These are phyloP conservation scores for Plectosphaerella plurivora DNA, from an alignment of 2,329 filamentous ascomycete species.

Conservation along the genomic window DNA sequence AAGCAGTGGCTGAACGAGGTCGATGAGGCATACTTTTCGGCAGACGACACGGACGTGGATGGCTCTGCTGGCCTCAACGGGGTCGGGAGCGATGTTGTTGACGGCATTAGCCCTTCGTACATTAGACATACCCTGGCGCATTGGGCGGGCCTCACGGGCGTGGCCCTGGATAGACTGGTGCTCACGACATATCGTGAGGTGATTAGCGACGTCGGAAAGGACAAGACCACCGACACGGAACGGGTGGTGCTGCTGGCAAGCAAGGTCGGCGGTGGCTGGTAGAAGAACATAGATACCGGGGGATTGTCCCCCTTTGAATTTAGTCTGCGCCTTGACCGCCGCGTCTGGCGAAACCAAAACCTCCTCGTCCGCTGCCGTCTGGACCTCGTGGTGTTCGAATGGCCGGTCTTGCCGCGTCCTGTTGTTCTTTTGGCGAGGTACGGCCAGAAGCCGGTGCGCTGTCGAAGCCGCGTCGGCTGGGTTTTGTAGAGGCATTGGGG, in stretches of 20 bases:
- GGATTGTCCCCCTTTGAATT: conserved; percentile 14
- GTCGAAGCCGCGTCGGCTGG: conserved; percentile 43
- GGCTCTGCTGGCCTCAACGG: conserved; percentile 18
- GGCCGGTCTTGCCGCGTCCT: conserved; percentile 63
- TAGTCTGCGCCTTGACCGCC: conserved; percentile 46
- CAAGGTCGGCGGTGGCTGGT: conserved; percentile 94
- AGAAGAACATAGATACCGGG: conserved; percentile 21
- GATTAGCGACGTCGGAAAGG: conserved; percentile 90
- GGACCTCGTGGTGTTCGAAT: conserved; percentile 74
- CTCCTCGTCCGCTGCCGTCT: conserved; percentile 69
- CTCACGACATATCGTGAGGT: conserved; percentile 90
- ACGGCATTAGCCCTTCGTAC: conserved; percentile 61
- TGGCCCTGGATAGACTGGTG: conserved; percentile 66
- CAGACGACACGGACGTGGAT: conserved; percentile 46
- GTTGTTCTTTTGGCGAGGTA: conserved; percentile 50
- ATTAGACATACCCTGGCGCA: conserved; percentile 67
- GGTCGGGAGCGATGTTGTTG: conserved; percentile 40
- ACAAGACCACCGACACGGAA: conserved; percentile 64
- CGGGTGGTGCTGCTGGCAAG: conserved; percentile 83
- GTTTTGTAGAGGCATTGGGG: conserved; percentile 64
- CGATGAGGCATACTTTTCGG: conserved; percentile 88
- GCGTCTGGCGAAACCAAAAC: conserved; percentile 69
- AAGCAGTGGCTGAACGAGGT: conserved; percentile 79
- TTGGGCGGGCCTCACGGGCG: conserved; percentile 70
- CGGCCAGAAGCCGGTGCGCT: conserved; percentile 31